These are phyloP conservation scores for Lactarius sp. DNA, from an alignment of 768 basidiomycete genomes.

Conservation along the genomic window DNA sequence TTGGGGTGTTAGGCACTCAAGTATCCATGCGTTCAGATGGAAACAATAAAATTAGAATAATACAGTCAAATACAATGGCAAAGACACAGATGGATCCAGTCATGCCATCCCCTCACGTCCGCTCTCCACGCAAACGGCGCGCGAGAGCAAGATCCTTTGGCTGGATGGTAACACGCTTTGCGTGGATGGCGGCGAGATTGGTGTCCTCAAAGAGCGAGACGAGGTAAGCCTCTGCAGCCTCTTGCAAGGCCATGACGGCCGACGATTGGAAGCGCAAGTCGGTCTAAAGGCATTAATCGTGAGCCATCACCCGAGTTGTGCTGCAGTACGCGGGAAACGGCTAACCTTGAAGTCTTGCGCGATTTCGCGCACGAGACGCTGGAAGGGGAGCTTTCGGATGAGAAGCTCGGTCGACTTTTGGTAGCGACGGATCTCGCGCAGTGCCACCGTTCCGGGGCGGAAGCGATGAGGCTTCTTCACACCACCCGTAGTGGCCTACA, in stretches of 20 bases:
- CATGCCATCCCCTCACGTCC: conserved; percentile 30
- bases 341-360: conserved; percentile 60
- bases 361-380: conserved; percentile 59
- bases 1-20: not conserved
- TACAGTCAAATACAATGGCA: conserved; percentile 25
- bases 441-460: conserved; percentile 37
- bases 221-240: conserved; percentile 48
- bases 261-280: conserved; percentile 63
- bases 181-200: conserved; percentile 50
- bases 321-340: not conserved
- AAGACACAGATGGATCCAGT: conserved; percentile 3
- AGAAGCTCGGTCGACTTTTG: conserved; percentile 39
- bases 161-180: conserved; percentile 50
- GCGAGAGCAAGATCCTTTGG: conserved; percentile 52
- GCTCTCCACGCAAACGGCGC: conserved; percentile 45
- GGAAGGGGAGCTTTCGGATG: conserved; percentile 55
- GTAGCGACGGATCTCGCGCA: conserved; percentile 39
- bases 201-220: conserved; percentile 44
- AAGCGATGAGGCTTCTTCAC: conserved; percentile 54
- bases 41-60: conserved; percentile 25
- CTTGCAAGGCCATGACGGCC: conserved; percentile 57
- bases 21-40: not conserved
- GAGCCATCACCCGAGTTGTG: not conserved
- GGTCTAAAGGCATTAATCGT: conserved; percentile 32
- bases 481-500: conserved; percentile 48